These are phyloP conservation scores for Syzygium grande DNA, from an alignment of 345 rosid species.

Conservation along the genomic window DNA sequence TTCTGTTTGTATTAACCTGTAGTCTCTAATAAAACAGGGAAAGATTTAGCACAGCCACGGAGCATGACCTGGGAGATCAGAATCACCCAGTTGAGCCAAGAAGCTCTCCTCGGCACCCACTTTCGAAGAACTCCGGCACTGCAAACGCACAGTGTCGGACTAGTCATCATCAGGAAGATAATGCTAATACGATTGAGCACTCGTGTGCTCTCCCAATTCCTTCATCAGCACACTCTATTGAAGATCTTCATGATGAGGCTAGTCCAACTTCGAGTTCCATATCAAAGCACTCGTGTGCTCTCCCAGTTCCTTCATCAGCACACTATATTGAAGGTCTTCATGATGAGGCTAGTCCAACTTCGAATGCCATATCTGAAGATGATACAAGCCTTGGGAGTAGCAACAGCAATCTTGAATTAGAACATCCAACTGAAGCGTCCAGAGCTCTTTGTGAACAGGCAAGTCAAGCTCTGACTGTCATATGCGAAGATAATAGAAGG, in stretches of 20 bases:
- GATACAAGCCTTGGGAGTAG: not conserved
- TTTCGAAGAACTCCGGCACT: not conserved
- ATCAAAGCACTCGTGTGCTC: not conserved
- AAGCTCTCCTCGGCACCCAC: not conserved
- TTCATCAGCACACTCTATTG: not conserved
- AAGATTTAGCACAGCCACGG: not conserved
- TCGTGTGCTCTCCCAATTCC: not conserved
- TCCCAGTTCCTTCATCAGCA: not conserved
- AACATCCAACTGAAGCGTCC: not conserved
- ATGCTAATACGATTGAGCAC: not conserved
- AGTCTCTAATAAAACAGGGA: constrained; percentile 1
- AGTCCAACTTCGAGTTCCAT: not conserved
- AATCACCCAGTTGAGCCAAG: not conserved
- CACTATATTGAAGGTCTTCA: not conserved
- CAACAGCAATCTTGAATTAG: not conserved
- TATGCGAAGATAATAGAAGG: not conserved
- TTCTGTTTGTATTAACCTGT: not conserved
- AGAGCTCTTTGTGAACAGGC: not conserved
- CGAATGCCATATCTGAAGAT: not conserved
- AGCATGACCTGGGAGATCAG: not conserved
- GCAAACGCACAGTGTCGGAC: not conserved
- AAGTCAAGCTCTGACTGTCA: not conserved
- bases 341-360: not conserved
- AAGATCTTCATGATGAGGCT: not conserved
- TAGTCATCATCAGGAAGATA: not conserved